Conservation (phyloP, 148 eudicot species). For the Mesembryanthemum crystallinum region DNA sequence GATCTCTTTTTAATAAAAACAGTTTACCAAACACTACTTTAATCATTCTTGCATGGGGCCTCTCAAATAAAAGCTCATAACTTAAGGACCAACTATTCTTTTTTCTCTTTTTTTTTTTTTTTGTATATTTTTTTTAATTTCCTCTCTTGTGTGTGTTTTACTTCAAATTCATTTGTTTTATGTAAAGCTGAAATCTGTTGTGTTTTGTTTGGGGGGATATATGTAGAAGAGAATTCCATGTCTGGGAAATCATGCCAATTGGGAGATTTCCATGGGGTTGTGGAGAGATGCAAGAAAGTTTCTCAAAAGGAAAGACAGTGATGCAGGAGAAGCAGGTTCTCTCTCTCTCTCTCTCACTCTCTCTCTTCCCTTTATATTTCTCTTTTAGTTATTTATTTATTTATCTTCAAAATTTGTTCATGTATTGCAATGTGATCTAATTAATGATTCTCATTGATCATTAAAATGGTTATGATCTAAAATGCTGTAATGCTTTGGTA, state of each 20-base stretch:
- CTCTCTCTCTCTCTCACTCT: background rate
- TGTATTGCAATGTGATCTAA: no score
- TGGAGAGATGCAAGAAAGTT: slow-evolving; percentile 46
- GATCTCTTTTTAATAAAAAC: background rate
- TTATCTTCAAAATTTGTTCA: background rate
- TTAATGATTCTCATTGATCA: no score
- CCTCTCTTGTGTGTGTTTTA: background rate
- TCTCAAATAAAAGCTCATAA: background rate
- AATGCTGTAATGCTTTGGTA: no score
- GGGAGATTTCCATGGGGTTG: slow-evolving; percentile 40
- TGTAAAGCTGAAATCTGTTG: background rate
- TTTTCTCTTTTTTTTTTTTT: background rate
- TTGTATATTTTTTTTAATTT: background rate
- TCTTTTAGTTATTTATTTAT: no score
- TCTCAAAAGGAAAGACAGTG: slow-evolving; percentile 76
- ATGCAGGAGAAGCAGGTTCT: slow-evolving; percentile 82
- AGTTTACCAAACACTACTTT: background rate
- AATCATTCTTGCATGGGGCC: background rate
- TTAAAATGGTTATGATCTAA: no score
- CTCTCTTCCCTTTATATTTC: background rate
- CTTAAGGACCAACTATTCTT: background rate
- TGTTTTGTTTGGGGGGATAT: background rate
- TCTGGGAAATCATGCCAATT: slow-evolving; percentile 12
- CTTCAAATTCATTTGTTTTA: background rate
- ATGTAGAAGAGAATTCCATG: slow-evolving; percentile 12